These are phyloP conservation scores for Fusarium sp. DNA, from an alignment of 2,329 filamentous ascomycete species.

Conservation along the genomic window DNA sequence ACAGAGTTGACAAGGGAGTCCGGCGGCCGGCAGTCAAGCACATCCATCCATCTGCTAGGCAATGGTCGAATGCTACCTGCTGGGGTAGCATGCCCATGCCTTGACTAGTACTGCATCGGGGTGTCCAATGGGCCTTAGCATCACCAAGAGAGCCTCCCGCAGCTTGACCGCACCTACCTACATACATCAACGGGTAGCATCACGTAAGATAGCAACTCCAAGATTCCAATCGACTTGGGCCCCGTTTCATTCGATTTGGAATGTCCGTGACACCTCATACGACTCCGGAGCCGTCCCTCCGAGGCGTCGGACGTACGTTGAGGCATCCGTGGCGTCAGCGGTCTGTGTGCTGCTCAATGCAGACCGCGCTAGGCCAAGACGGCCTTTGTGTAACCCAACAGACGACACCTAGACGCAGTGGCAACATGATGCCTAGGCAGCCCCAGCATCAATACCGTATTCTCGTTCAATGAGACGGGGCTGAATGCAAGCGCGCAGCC, in stretches of 20 bases:
- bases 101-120: not conserved
- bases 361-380: slow-evolving; percentile 8
- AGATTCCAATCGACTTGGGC: not conserved
- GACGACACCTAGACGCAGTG: slow-evolving; percentile 7
- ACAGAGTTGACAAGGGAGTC: slow-evolving; percentile 33
- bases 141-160: slow-evolving; percentile 11
- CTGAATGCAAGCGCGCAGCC: not conserved
- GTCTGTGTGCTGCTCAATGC: slow-evolving; percentile 14
- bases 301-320: slow-evolving; percentile 5
- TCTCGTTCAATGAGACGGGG: not conserved
- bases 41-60: not conserved
- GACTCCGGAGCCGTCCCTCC: slow-evolving; percentile 1
- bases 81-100: slow-evolving; percentile 26
- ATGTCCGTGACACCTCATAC: not conserved
- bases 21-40: slow-evolving; percentile 25
- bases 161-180: not conserved
- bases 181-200: not conserved
- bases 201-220: slow-evolving; percentile 1
- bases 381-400: slow-evolving; percentile 14
- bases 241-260: not conserved
- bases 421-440: slow-evolving; percentile 1
- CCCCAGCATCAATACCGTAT: slow-evolving; percentile 3
- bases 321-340: slow-evolving; percentile 5
- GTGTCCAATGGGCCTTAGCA: slow-evolving; percentile 6
- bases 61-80: slow-evolving; percentile 22